Base-by-base conservation (phyloP, 306 rosid genomes). In the Macrotyloma uniflorum region DNA sequence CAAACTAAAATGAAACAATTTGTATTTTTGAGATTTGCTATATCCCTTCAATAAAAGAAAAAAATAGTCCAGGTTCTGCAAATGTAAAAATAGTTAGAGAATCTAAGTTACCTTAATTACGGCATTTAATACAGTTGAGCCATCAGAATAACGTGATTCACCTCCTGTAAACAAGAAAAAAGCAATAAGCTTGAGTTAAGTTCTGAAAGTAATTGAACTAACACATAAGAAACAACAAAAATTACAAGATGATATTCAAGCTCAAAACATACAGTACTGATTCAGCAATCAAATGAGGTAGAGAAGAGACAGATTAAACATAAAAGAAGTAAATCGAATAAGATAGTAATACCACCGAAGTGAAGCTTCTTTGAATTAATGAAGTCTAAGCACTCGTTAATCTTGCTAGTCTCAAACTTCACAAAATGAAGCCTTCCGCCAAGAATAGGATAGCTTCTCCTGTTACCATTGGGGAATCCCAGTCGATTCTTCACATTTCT, bases 401-500 rank as follows among this genome's bases (percentile, higher is more conserved):
- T 87, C 90, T 93, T 90, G 90, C 53, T 82, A 1, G 97, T 93
- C 80, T 93, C 97, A 67, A 93, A 93, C 88, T 90, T 93, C 83
- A 93, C 93, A 89, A 90, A 93, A 82, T 93, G 96, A 78, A 90
- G 96, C 84, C 93, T 86, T 81, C 97, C 97, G 19, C 97, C 97
- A 46, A 93, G 96, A 87, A 93, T 80, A 28, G 96, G 97, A 74
- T 80, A 90, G 88, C 86, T 93, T 85, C 92, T 89, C 80, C 96
- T 83, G 79, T 51, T 85, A 67, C 92, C 91, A 45, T 72, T 90
- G 50, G 87, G 79, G 64, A 90, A 74, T 40, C 90, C 97, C 80
- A 88, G 76, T 35, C 79, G 77, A 50, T 86, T 88, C 85, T 82
- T 87, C 78, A 81, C 23, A 71, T 70, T 89, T 75, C 66, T 86